phyloP scores from a whole-genome alignment of 202 grass and related monocot genomes.

The Digitaria exilis region DNA sequence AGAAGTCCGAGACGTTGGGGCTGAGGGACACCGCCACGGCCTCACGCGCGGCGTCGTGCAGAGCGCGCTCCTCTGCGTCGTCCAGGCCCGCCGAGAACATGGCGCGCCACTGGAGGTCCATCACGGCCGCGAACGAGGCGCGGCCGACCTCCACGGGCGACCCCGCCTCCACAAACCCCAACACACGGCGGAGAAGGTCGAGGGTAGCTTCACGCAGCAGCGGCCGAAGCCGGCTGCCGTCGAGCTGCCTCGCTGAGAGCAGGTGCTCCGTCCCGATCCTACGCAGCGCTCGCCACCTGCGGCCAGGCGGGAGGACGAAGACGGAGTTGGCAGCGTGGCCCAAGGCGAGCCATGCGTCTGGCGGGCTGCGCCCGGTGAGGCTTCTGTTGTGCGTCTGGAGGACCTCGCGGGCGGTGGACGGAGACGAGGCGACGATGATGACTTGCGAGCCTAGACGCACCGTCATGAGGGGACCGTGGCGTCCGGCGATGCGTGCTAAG shows the following conservation, averaged over 20 bases:
- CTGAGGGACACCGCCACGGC: no score
- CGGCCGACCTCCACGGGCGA: not conserved
- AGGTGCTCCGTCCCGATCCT: not conserved
- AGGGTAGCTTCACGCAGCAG: not conserved
- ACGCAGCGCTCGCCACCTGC: not conserved
- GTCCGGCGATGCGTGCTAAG: conserved; percentile 27
- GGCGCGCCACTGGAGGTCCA: conserved; percentile 13
- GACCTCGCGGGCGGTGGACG: conserved; percentile 26
- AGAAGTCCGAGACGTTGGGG: not conserved
- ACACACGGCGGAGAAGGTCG: not conserved
- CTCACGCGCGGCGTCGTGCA: no score
- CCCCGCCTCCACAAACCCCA: not conserved
- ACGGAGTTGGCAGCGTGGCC: not conserved
- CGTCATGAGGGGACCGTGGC: conserved; percentile 33
- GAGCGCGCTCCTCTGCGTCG: no score
- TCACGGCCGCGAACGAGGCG: not conserved
- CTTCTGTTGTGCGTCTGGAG: conserved; percentile 33
- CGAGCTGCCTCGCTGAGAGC: conserved; percentile 5
- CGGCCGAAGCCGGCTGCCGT: not conserved
- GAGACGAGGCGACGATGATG: conserved; percentile 25
- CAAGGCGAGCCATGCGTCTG: conserved; percentile 10
- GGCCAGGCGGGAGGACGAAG: not conserved
- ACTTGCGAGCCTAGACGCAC: conserved; percentile 22
- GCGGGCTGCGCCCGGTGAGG: conserved; percentile 6
- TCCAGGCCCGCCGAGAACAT: conserved; percentile 18